Conservation (phyloP, 2,329 filamentous ascomycete genomes). For the Diatrype stigma region DNA sequence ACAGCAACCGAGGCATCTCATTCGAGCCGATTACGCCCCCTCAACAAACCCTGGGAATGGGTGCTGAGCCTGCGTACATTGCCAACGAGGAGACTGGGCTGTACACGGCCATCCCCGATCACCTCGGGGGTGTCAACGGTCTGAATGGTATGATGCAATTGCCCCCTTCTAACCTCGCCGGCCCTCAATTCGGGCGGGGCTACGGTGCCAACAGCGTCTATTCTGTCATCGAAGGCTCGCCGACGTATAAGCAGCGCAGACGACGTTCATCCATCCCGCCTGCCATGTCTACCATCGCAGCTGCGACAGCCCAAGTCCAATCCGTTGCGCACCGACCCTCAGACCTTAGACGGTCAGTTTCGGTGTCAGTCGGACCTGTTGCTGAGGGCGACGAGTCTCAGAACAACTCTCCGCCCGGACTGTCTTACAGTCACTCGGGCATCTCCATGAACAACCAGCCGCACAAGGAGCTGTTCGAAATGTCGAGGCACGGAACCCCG, state of each 20-base stretch:
- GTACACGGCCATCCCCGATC: constrained; percentile 91
- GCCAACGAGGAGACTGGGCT: constrained; percentile 96
- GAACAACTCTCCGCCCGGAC: constrained; percentile 73
- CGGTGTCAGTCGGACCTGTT: constrained; percentile 77
- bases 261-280: constrained; percentile 90
- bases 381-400: constrained; percentile 74
- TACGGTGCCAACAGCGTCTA: constrained; percentile 78
- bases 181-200: constrained; percentile 72
- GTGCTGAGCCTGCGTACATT: constrained; percentile 91
- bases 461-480: constrained; percentile 73
- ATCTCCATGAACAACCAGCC: constrained; percentile 62
- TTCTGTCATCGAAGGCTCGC: constrained; percentile 94
- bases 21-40: constrained; percentile 97
- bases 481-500: constrained; percentile 89
- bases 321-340: constrained; percentile 72
- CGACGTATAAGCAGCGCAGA: constrained; percentile 96
- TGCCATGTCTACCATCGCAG: constrained; percentile 64
- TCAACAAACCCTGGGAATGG: constrained; percentile 78
- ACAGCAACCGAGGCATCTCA: constrained; percentile 91
- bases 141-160: constrained; percentile 90
- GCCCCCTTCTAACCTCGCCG: constrained; percentile 77
- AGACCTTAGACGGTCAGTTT: constrained; percentile 87
- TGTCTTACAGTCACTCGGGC: constrained; percentile 67
- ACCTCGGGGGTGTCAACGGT: constrained; percentile 65
- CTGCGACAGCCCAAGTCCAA: constrained; percentile 54